phyloP scores from a whole-genome alignment of 108 stramenopile genomes.

The Stephanodiscus minutulus region DNA sequence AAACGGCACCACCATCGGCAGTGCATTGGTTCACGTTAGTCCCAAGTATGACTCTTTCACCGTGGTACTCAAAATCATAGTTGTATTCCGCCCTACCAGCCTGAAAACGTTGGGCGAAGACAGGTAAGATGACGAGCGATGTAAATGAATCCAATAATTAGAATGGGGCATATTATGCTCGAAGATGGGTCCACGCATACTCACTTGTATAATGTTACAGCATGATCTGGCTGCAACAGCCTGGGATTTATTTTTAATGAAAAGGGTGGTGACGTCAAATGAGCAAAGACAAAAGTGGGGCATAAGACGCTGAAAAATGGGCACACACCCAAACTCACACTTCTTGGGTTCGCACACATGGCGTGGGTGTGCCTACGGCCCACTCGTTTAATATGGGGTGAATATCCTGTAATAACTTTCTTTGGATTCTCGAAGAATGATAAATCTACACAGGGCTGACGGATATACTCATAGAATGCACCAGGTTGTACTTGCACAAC shows the following conservation, averaged over 20 bases:
- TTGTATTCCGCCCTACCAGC: conserved; percentile 25
- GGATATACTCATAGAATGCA: conserved; percentile 67
- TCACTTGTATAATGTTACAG: conserved; percentile 18
- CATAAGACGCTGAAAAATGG: too few species aligned
- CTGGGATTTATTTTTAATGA: too few species aligned
- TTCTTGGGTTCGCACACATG: conserved; percentile 46
- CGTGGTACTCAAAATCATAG: conserved; percentile 44
- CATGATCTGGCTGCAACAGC: conserved; percentile 40
- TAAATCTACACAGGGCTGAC: conserved; percentile 56
- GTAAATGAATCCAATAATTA: background rate
- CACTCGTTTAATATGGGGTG: background rate
- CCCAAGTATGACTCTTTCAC: conserved; percentile 24
- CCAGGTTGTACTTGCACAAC: conserved; percentile 52
- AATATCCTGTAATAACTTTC: conserved; percentile 44
- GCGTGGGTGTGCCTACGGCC: conserved; percentile 28
- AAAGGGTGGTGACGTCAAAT: too few species aligned
- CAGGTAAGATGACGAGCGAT: background rate
- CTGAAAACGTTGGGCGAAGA: background rate
- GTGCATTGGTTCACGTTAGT: conserved; percentile 33
- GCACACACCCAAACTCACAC: background rate
- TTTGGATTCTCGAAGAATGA: conserved; percentile 55
- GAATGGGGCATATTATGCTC: background rate
- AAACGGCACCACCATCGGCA: conserved; percentile 28
- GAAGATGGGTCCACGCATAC: background rate
- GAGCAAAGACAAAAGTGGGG: too few species aligned